phyloP scores from a whole-genome alignment of 345 rosid genomes.

The Arabidopsis thaliana region DNA sequence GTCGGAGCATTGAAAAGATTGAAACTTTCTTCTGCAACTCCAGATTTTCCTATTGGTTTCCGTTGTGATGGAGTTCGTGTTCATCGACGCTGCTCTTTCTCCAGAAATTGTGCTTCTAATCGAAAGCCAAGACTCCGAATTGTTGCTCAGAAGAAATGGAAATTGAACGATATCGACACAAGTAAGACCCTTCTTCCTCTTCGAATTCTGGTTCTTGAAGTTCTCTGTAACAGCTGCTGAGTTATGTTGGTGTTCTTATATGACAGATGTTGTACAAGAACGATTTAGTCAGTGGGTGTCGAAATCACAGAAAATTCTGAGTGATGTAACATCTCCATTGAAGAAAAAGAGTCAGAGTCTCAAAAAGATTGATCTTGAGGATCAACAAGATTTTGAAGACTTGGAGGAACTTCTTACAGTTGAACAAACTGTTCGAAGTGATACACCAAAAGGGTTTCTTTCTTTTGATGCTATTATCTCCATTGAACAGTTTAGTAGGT shows the following conservation, averaged over 20 bases:
- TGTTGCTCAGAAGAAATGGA: constrained; percentile 68
- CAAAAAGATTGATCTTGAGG: constrained; percentile 52
- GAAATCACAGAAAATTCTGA: constrained; percentile 71
- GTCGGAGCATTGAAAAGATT: constrained; percentile 32
- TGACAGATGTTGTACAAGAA: constrained; percentile 76
- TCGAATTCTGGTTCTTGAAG: background rate
- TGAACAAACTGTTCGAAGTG: constrained; percentile 69
- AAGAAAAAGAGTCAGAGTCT: constrained; percentile 63
- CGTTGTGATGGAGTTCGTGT: background rate
- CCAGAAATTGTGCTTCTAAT: constrained; percentile 35
- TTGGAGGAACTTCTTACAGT: constrained; percentile 74
- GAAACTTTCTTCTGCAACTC: constrained; percentile 11
- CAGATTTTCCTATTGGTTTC: constrained; percentile 9
- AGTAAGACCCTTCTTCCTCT: constrained; percentile 46
- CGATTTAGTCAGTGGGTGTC: constrained; percentile 76
- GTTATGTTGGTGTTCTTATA: background rate
- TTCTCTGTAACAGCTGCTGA: background rate
- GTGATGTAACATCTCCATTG: constrained; percentile 62
- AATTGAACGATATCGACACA: constrained; percentile 67
- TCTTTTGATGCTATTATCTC: constrained; percentile 80
- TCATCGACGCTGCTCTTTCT: constrained; percentile 34
- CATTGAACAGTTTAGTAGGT: constrained; percentile 98
- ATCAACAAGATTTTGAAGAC: constrained; percentile 50
- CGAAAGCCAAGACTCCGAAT: constrained; percentile 59
- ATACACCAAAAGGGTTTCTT: constrained; percentile 65